Base-by-base conservation (phyloP, 495 filamentous ascomycete species). In the Physcia stellaris region DNA sequence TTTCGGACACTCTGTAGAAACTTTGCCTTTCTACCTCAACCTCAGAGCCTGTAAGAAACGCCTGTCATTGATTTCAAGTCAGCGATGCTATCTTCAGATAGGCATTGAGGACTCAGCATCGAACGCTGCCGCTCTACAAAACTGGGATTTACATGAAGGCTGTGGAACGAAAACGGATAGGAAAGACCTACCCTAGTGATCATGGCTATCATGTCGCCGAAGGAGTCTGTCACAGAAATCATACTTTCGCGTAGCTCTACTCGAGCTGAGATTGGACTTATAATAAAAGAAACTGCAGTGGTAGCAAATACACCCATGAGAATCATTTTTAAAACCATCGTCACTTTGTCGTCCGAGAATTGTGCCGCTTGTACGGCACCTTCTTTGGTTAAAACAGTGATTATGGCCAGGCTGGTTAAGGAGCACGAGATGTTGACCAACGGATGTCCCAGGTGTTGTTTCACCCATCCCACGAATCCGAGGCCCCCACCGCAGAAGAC, bases 311-410 rank as follows among this genome's bases (percentile, higher is more conserved):
- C 77, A 5, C 85, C 87, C 80, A 94, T 85, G 22, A 87, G 49
- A 12, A 98, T 71, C 71, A 95, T 94, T 50, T 86, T 87, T 50
- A 94, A 58, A 12, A 93, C 83, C 59, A 95, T 87, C 10, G 71
- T 66, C 24, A 94, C 79, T 58, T 94, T 93, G 21, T 73, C 75
- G 44, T 83, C 70, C 0, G 80, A 83, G 50, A 95, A 80, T 26
- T 78, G 73, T 3, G 77, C 83, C 19, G 66, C 72, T 52, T 94
- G 83, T 2, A 95, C 76, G 1, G 82, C 71, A 41, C 83, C 86
- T 57, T 96, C 90, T 57, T 92, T 94, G 2, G 90, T 95, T 46
- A 95, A 59, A 27, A 94, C 72, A 2, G 83, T 90, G 53, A 95
- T 94, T 33, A 90, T 86, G 17, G 84, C 80, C 17, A 96, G 73